Evolutionary conservation across 495 filamentous ascomycete genomes (phyloP).

Genomic region (Daldinia concentrica): DNA sequence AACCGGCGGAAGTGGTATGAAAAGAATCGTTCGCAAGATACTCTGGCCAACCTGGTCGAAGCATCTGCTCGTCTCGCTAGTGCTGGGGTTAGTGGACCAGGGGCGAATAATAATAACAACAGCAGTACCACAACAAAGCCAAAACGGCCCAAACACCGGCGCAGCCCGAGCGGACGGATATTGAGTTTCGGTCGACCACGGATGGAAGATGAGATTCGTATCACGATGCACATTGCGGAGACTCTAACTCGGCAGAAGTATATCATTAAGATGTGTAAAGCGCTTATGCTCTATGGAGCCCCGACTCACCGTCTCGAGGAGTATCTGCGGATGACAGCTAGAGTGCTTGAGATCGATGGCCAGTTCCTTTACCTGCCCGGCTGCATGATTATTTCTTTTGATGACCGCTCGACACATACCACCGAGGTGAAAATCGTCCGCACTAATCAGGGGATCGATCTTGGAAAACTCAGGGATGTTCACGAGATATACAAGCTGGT

Average conservation of each 20-base stretch:
- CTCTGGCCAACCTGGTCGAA: slow-evolving; percentile 65
- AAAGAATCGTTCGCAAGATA: slow-evolving; percentile 60
- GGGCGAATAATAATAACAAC: slow-evolving; percentile 22
- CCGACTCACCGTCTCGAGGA: slow-evolving; percentile 79
- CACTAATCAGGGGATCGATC: slow-evolving; percentile 77
- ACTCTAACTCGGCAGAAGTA: slow-evolving; percentile 83
- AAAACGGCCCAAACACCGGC: slow-evolving; percentile 54
- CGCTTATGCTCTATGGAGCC: slow-evolving; percentile 85
- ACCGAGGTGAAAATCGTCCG: slow-evolving; percentile 92
- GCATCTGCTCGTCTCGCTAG: slow-evolving; percentile 63
- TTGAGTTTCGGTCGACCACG: slow-evolving; percentile 52
- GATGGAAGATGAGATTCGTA: slow-evolving; percentile 74
- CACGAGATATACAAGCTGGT: slow-evolving; percentile 95
- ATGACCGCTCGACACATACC: slow-evolving; percentile 87
- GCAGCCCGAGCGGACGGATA: slow-evolving; percentile 51
- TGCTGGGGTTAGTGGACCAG: slow-evolving; percentile 49
- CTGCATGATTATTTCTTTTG: slow-evolving; percentile 96
- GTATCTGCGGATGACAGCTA: slow-evolving; percentile 90
- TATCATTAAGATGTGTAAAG: slow-evolving; percentile 83
- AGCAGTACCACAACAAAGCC: slow-evolving; percentile 35
- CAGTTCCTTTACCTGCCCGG: slow-evolving; percentile 94
- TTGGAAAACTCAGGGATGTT: slow-evolving; percentile 83
- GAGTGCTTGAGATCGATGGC: slow-evolving; percentile 87
- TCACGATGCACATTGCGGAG: slow-evolving; percentile 90
- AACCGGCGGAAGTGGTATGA: slow-evolving; percentile 70